These are phyloP conservation scores for Drechslerella dactyloides DNA, from an alignment of 2,329 filamentous ascomycete species.

Conservation along the genomic window DNA sequence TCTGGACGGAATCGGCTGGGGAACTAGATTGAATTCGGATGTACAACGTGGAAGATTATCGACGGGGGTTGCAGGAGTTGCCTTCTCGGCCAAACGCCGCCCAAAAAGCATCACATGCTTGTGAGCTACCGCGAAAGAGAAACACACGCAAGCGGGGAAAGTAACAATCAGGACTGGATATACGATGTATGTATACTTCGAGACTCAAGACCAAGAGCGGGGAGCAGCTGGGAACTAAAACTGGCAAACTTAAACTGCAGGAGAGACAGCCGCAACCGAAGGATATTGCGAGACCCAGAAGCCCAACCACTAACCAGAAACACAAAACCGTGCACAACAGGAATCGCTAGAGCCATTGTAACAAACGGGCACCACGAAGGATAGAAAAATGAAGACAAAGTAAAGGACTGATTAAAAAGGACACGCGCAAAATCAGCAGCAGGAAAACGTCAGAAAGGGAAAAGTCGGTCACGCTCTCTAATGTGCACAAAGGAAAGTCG, in stretches of 20 bases:
- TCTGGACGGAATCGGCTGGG: too few species aligned
- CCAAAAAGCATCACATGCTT: background rate
- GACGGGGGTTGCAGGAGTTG: background rate
- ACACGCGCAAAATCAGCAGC: background rate
- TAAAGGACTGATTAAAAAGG: background rate
- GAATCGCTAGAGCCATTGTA: background rate
- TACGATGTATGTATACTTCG: background rate
- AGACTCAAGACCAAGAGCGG: background rate
- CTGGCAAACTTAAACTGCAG: background rate
- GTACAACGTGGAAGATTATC: background rate
- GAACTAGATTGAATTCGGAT: constrained; percentile 1
- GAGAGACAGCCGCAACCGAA: background rate
- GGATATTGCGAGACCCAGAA: background rate
- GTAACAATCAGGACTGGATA: background rate
- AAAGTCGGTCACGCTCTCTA: background rate
- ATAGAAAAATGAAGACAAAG: background rate
- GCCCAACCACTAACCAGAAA: background rate
- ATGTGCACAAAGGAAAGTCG: background rate
- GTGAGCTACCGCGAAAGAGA: background rate
- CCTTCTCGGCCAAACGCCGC: background rate
- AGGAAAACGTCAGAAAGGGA: background rate
- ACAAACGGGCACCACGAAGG: background rate
- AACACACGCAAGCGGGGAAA: background rate
- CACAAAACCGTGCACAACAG: background rate
- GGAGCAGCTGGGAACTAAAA: background rate